A percentile compares a stretch with the other conserved stretches of the same genome.
Conservation (phyloP, 495 filamentous ascomycete species). For the Astrothelium macrocarpum region DNA sequence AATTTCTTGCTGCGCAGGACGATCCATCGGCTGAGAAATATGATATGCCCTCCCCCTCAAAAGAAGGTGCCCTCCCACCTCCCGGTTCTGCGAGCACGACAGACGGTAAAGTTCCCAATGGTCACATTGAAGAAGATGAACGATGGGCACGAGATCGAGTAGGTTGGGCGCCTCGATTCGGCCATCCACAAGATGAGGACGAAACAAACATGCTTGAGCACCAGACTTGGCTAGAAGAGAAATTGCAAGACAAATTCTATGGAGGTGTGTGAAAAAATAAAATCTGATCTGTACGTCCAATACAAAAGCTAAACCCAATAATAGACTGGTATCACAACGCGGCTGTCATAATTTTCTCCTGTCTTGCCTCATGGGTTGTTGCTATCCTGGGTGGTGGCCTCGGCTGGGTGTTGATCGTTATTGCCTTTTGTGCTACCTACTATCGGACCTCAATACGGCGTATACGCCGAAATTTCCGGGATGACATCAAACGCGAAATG, state of each 20-base stretch:
- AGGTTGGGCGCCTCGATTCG: conserved; percentile 86
- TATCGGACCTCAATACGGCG: conserved; percentile 92
- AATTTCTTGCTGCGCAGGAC: conserved; percentile 37
- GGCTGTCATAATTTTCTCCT: conserved; percentile 84
- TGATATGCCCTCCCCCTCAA: conserved; percentile 67
- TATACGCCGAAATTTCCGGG: conserved; percentile 89
- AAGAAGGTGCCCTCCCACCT: conserved; percentile 50
- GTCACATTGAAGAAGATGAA: conserved; percentile 44
- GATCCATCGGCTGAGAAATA: conserved; percentile 59
- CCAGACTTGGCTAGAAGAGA: conserved; percentile 74
- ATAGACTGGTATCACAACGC: conserved; percentile 95
- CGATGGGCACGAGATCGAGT: conserved; percentile 45
- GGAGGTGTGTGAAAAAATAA: conserved; percentile 50
- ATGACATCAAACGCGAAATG: conserved; percentile 90
- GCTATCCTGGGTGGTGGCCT: conserved; percentile 84
- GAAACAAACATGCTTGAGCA: conserved; percentile 71
- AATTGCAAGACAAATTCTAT: conserved; percentile 81
- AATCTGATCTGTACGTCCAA: background rate
- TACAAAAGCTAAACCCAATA: background rate
- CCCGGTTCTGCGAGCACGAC: conserved; percentile 30
- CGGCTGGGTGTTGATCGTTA: conserved; percentile 84
- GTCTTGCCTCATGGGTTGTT: conserved; percentile 79
- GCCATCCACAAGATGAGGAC: conserved; percentile 41
- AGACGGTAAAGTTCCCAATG: conserved; percentile 39
- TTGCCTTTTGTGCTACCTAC: conserved; percentile 87